Conservation (phyloP, 176 grass and related monocot genomes). For the Cocos nucifera region DNA sequence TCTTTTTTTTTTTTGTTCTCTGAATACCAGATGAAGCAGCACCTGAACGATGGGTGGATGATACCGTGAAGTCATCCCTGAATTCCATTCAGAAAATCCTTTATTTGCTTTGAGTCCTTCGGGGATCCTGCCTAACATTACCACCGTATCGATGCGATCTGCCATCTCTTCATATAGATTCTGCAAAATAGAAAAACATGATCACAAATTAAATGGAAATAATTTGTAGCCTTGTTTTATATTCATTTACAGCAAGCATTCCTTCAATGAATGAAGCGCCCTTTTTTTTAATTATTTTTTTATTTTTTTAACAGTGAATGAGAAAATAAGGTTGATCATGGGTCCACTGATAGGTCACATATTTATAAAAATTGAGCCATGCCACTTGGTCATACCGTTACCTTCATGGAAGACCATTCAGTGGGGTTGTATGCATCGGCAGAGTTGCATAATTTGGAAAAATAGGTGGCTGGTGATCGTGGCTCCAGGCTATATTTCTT, state of each 20-base stretch:
- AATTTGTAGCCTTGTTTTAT: too few species aligned
- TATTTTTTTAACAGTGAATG: too few species aligned
- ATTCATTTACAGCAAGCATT: too few species aligned
- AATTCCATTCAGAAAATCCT: constrained; percentile 48
- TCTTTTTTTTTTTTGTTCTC: too few species aligned
- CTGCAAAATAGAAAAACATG: constrained; percentile 4
- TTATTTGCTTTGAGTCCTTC: constrained; percentile 10
- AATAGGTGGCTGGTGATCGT: constrained; percentile 56
- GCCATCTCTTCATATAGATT: constrained; percentile 41
- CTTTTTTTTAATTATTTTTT: too few species aligned
- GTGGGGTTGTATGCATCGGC: constrained; percentile 13
- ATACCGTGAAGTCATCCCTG: constrained; percentile 28
- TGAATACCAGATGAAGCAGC: not conserved
- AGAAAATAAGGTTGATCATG: too few species aligned
- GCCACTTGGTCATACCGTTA: not conserved
- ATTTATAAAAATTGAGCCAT: too few species aligned
- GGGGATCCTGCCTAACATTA: constrained; percentile 31
- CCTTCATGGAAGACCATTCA: constrained; percentile 53
- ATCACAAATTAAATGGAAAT: too few species aligned
- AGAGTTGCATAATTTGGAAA: constrained; percentile 13
- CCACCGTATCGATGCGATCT: constrained; percentile 27
- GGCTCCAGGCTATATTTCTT: constrained; percentile 48
- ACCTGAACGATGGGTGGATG: constrained; percentile 59
- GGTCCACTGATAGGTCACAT: too few species aligned
- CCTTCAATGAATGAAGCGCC: too few species aligned